Evolutionary conservation across 2,329 filamentous ascomycete genomes (phyloP).

Genomic region (Bipolaris zeicola): DNA sequence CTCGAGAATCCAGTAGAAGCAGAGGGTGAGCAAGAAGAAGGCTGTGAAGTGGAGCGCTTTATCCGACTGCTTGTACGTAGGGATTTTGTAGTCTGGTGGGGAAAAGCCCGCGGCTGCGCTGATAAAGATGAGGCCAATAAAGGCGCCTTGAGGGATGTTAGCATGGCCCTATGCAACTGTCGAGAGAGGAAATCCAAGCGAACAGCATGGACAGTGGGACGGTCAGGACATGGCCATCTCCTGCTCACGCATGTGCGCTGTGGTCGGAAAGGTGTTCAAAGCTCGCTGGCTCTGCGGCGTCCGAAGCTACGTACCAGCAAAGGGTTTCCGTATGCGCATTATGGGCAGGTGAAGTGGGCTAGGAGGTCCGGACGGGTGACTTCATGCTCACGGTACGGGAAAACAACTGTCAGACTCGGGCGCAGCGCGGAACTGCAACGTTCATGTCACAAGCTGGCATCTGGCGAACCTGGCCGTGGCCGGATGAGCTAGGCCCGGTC

Average conservation of each 20-base stretch:
- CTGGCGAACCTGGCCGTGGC: slow-evolving; percentile 9
- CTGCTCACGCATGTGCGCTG: not conserved
- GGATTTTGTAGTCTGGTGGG: slow-evolving; percentile 50
- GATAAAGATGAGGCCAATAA: slow-evolving; percentile 67
- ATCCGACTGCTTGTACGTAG: slow-evolving; percentile 73
- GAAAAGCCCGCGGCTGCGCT: slow-evolving; percentile 76
- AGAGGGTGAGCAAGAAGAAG: slow-evolving; percentile 85
- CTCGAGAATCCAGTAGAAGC: slow-evolving; percentile 97
- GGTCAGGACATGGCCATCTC: not conserved
- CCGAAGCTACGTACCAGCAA: slow-evolving; percentile 15
- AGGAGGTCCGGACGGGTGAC: slow-evolving; percentile 1
- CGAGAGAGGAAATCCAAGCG: not conserved
- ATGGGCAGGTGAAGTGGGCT: not conserved
- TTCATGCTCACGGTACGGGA: slow-evolving; percentile 1
- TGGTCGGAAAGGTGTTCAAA: not conserved
- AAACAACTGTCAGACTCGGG: slow-evolving; percentile 4
- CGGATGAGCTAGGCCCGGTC: not conserved
- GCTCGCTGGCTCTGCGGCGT: slow-evolving; percentile 3
- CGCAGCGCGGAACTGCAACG: slow-evolving; percentile 9
- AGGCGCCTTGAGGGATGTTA: slow-evolving; percentile 45
- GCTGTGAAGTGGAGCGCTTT: slow-evolving; percentile 85
- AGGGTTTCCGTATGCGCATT: slow-evolving; percentile 19
- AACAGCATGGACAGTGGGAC: not conserved
- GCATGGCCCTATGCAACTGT: not conserved
- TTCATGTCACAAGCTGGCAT: slow-evolving; percentile 15